A percentile compares a stretch with the other conserved stretches of the same genome.
These are phyloP conservation scores for Santalum album DNA, from an alignment of 164 flowering plant species.

Conservation along the genomic window DNA sequence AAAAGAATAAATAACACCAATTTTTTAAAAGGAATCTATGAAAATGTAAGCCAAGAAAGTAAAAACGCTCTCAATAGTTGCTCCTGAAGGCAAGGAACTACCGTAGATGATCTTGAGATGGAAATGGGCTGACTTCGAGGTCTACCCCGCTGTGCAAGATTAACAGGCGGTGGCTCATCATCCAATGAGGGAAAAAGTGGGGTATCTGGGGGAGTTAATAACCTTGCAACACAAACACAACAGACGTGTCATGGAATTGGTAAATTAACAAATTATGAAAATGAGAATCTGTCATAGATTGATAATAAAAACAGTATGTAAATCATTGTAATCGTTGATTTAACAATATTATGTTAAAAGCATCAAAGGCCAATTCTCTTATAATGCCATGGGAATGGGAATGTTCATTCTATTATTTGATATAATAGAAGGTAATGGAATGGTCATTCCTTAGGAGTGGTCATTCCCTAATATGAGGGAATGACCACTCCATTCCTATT, in stretches of 20 bases:
- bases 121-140: slow-evolving; percentile 75
- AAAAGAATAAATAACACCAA: slow-evolving; percentile 1
- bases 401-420: too few species aligned
- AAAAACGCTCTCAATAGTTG: background rate
- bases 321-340: too few species aligned
- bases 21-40: background rate
- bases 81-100: slow-evolving; percentile 16
- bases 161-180: slow-evolving; percentile 51
- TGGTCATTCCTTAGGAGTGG: too few species aligned
- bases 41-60: background rate
- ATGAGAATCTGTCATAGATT: too few species aligned
- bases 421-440: too few species aligned
- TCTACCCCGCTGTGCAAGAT: slow-evolving; percentile 55
- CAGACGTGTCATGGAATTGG: slow-evolving; percentile 2
- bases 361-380: too few species aligned
- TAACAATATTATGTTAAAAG: too few species aligned
- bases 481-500: too few species aligned
- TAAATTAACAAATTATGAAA: too few species aligned
- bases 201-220: slow-evolving; percentile 95
- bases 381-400: too few species aligned
- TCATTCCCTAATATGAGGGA: too few species aligned
- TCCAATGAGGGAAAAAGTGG: slow-evolving; percentile 92
- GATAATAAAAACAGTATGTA: too few species aligned
- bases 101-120: slow-evolving; percentile 79
- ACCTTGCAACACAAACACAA: slow-evolving; percentile 37